Evolutionary conservation across 2,329 filamentous ascomycete genomes (phyloP), one percentile per base, ranked within the genome.

Genomic region (Epichloe baconii): DNA sequence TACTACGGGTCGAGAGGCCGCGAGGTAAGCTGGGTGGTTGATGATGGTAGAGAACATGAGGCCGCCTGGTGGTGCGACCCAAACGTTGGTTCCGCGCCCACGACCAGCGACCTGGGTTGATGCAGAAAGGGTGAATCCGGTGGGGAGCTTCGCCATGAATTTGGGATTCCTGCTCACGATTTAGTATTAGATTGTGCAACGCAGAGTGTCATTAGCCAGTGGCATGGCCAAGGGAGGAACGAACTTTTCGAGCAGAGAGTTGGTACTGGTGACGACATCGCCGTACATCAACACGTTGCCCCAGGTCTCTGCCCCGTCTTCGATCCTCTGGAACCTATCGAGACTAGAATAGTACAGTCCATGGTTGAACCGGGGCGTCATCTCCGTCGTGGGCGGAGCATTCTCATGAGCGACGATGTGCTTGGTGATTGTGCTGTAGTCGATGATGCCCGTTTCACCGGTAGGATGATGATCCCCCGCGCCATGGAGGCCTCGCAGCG

Each of bases 201-300:
- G 26, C 26, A 31, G 26, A 8, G 4, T 10, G 26, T 31, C 26
- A 4, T 31, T 0, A 3, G 26, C 26, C 26, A 31, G 26, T 31
- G 11, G 26, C 26, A 11, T 11, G 26, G 26, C 26, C 26, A 10
- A 10, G 7, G 11, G 26, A 0, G 0, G 2, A 58, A 59, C 69
- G 56, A 66, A 86, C 85, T 93, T 95, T 61, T 97, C 93, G 6
- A 96, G 76, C 5, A 97, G 73, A 0, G 90, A 95, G 68, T 91
- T 95, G 31, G 93, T 98, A 64, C 88, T 95, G 3, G 91, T 96
- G 15, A 96, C 76, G 6, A 95, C 88, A 65, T 96, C 88, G 49
- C 86, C 90, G 62, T 97, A 97, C 56, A 97, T 72, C 3, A 98
- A 67, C 48, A 78, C 71, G 48, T 82, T 78, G 4, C 93, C 93